phyloP scores from a whole-genome alignment of 768 basidiomycete species.

The Panaeolus cyanescens region DNA sequence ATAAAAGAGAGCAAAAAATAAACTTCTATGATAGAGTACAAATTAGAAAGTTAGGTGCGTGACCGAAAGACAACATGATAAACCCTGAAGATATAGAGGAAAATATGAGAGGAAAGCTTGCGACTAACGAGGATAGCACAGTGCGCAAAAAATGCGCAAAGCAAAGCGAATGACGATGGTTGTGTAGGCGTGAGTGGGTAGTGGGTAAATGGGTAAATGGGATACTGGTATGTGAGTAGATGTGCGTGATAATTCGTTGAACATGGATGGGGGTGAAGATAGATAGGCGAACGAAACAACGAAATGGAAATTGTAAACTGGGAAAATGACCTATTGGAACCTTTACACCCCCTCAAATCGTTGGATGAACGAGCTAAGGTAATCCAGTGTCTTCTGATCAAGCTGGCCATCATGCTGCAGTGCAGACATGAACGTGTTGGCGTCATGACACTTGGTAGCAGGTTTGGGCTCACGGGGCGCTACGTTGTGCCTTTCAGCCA shows the following conservation, averaged over 20 bases:
- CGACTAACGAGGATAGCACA: not conserved
- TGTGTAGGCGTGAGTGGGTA: not conserved
- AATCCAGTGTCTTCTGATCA: constrained; percentile 49
- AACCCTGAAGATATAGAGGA: not conserved
- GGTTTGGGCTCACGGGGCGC: constrained; percentile 12
- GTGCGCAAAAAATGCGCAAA: not conserved
- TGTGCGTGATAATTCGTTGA: not conserved
- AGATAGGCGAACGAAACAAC: not conserved
- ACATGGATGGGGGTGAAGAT: not conserved
- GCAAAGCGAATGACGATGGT: not conserved
- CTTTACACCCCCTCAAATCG: not conserved
- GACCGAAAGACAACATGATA: not conserved
- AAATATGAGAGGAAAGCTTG: not conserved
- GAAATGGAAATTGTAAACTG: not conserved
- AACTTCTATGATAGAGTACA: not conserved
- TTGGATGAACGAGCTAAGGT: constrained; percentile 22
- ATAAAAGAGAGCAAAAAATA: not conserved
- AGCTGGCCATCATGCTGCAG: constrained; percentile 38
- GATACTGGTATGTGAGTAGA: not conserved
- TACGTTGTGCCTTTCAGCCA: constrained; percentile 27
- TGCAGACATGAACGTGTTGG: constrained; percentile 34
- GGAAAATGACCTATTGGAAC: not conserved
- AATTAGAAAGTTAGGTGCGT: not conserved
- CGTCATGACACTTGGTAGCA: constrained; percentile 10
- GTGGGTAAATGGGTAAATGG: not conserved